Base-by-base conservation (phyloP, 176 grass and related monocot genomes). In the Lolium multiflorum region DNA sequence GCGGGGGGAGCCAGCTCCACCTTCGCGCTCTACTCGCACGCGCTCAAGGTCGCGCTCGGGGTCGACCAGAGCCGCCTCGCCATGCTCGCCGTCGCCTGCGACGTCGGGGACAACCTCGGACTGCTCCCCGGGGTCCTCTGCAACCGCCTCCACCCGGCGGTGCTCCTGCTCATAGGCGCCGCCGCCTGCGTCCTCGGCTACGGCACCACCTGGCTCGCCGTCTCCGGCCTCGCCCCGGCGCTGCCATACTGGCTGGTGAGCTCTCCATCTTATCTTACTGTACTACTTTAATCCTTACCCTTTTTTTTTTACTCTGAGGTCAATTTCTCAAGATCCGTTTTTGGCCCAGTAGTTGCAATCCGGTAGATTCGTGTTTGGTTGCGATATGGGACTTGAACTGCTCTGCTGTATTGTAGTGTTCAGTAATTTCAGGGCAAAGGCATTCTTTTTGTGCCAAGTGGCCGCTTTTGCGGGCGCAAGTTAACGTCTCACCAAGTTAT, bases 21-120 rank as follows among this genome's bases (percentile, higher is more conserved):
- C 9, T 98, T 98, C 84, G 93, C 96, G 16, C 91, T 98, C 78
- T 98, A 98, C 84, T 96, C 96, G n/a, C 96, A 92, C 88, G 81
- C 81, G 46, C 93, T 98, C 85, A 98, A 98, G 86, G 31, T 69
- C 15, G 58, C 83, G 12, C 86, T 98, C 15, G 92, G 86, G 10
- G 73, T 80, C 51, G 89, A 77, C 81, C 96, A 98, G 90, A 76
- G 94, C 84, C 93, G 91, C 77, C 93, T 98, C 82, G 88, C 88
- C 28, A 74, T 98, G 43, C 91, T 98, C 48, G 96, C 81, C 41
- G 96, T 98, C 68, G 96, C 96, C 63, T 95, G 94, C 86, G 96
- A 98, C 82, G 70, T 93, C 17, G 96, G 93, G 39, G 96, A 98
- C 71, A 98, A 88, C 79, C 88, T 98, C 25, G 96, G 96, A 0